Evolutionary conservation across 2,329 filamentous ascomycete genomes (phyloP).

Genomic region (Septoria linicola): DNA sequence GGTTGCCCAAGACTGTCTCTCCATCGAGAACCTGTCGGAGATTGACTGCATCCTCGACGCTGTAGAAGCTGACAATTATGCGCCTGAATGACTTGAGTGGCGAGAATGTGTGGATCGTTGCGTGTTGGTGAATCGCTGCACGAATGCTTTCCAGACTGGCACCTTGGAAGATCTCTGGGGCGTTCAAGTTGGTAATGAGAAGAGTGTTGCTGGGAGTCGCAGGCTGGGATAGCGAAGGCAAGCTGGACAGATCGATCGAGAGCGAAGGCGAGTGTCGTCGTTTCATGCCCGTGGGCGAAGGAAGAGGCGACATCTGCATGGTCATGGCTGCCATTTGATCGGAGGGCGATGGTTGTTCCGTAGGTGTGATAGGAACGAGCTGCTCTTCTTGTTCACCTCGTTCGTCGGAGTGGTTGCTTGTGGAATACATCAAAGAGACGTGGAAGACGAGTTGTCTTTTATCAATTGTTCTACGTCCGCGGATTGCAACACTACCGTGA

Average conservation of each 20-base stretch:
- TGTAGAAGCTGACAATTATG: constrained; percentile 76
- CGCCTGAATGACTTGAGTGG: constrained; percentile 80
- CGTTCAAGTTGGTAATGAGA: constrained; percentile 76
- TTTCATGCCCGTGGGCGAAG: constrained; percentile 21
- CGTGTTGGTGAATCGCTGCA: constrained; percentile 67
- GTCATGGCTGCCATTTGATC: constrained; percentile 21
- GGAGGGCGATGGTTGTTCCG: neutral
- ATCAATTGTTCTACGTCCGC: too few species aligned
- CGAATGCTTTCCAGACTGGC: constrained; percentile 73
- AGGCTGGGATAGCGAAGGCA: constrained; percentile 69
- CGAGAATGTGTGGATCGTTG: constrained; percentile 72
- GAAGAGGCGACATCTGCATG: constrained; percentile 18
- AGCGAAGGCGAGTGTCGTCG: constrained; percentile 50
- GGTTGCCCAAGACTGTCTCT: constrained; percentile 68
- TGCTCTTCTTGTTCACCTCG: neutral
- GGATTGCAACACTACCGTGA: too few species aligned
- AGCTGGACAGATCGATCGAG: constrained; percentile 69
- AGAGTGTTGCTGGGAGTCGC: constrained; percentile 79
- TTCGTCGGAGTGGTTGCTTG: neutral
- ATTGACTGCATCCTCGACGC: constrained; percentile 65
- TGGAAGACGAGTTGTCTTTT: neutral
- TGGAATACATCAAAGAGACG: constrained; percentile 5
- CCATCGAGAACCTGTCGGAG: constrained; percentile 73
- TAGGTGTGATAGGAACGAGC: neutral
- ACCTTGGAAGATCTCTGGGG: constrained; percentile 70